Evolutionary conservation across 2,329 filamentous ascomycete genomes (phyloP), one percentile per base, ranked within the genome.

Genomic region (Xylaria sp.): DNA sequence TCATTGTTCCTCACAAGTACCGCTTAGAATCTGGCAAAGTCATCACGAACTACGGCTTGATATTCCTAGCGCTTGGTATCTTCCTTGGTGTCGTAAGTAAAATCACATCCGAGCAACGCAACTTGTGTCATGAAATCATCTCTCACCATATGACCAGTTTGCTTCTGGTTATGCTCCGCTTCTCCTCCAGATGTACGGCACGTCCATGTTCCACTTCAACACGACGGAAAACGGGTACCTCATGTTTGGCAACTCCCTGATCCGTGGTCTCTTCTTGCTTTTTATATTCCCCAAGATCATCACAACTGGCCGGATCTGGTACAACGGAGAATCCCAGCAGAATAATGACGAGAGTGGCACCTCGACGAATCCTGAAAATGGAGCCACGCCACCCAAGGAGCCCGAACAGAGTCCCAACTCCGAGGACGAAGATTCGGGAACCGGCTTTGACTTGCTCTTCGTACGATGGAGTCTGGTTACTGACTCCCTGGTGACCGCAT

Each of bases 91-190:
- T 90, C 0, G 79, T 82, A 69, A 68, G 78, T 76, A 3, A 19
- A 11, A 35, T 2, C 8, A 10, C 47, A 1, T n/a, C 16, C 58
- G 42, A n/a, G 16, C 10, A 13, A 5, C 16, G 16, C 10, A 13
- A 5, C 16, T 2, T 49, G 2, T 18, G 42, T 35, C 1, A 39
- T 58, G n/a, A 55, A 42, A 19, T 57, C 56, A 34, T 62, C 18
- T 11, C 9, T 57, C 18, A 53, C 58, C 16, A 10, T 7, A 19
- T 50, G 18, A 61, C 30, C 57, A 80, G 68, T 77, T 89, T 1
- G 86, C 87, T 0, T 89, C 87, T 0, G 86, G 85, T 1, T 90
- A 88, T 58, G 85, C 87, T 0, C 83, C 85, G 0, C 76, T 83
- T 0, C 73, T 90, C 0, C 78, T 85, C 37, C 83, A 85, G 62